Conservation (phyloP, 139 green algal genomes). For the Volvox reticuliferus region DNA sequence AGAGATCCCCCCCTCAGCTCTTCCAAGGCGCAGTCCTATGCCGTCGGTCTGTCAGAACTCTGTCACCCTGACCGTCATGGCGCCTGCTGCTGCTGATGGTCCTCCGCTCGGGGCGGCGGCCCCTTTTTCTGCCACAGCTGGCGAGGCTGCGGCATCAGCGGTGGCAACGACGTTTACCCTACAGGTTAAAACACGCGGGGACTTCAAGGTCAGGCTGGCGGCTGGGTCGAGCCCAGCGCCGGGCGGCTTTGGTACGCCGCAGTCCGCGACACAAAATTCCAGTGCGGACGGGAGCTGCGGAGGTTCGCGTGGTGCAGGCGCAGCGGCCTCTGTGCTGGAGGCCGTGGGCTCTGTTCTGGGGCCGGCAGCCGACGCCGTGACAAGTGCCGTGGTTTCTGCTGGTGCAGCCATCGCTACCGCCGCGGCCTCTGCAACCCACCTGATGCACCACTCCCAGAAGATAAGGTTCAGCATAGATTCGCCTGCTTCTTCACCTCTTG, state of each 20-base stretch:
- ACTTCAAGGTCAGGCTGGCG: background rate
- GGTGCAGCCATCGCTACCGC: conserved; percentile 19
- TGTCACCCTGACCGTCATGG: conserved; percentile 9
- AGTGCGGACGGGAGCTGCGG: background rate
- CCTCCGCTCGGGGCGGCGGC: too few relatives aligned
- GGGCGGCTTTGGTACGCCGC: too few relatives aligned
- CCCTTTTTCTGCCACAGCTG: background rate
- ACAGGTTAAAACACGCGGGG: background rate
- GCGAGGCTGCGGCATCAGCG: too few relatives aligned
- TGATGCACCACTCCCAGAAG: background rate
- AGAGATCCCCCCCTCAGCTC: too few relatives aligned
- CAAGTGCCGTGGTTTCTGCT: background rate
- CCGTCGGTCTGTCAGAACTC: background rate
- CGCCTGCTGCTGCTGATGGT: background rate
- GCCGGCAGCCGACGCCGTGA: conserved; percentile 24
- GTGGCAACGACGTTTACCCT: conserved; percentile 6
- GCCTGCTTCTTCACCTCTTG: background rate
- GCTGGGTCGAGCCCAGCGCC: too few relatives aligned
- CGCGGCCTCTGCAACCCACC: background rate
- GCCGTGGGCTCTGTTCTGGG: background rate
- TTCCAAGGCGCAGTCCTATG: background rate
- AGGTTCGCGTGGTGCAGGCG: background rate
- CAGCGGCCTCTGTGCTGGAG: background rate
- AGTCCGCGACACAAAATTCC: background rate
- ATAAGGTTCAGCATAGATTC: too few relatives aligned